Percentiles rank a stretch among this genome's conserved stretches.
These are phyloP conservation scores for Biscogniauxia marginata DNA, from an alignment of 2,329 filamentous ascomycete genomes.

Conservation along the genomic window DNA sequence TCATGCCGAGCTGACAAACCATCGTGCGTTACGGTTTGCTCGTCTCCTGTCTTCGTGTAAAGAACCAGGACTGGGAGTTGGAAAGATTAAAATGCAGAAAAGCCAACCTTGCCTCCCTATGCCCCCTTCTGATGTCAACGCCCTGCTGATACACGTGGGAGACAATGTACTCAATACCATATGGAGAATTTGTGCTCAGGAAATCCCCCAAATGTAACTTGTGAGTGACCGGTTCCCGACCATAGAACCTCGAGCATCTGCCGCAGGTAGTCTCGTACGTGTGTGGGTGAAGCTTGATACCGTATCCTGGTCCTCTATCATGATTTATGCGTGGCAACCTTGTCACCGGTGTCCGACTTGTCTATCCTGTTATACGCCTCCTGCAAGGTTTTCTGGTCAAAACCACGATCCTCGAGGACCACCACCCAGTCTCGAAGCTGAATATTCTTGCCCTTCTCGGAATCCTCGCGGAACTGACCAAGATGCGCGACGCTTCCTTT, in stretches of 20 bases:
- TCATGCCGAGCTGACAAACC: neutral
- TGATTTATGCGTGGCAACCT: conserved; percentile 18
- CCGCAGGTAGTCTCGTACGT: neutral
- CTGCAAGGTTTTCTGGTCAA: conserved; percentile 62
- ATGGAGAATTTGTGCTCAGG: conserved; percentile 12
- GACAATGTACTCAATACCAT: conserved; percentile 27
- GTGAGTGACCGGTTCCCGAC: neutral
- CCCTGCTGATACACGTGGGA: conserved; percentile 27
- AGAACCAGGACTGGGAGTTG: conserved; percentile 7
- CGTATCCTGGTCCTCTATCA: neutral
- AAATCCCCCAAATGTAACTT: neutral
- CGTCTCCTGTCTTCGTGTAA: neutral
- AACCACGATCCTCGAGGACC: conserved; percentile 76
- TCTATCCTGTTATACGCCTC: conserved; percentile 55
- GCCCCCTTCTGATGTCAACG: conserved; percentile 27
- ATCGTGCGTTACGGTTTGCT: neutral
- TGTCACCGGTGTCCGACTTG: conserved; percentile 38
- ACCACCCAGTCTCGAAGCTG: conserved; percentile 81
- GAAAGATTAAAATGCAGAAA: conserved; percentile 20
- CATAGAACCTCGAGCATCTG: neutral
- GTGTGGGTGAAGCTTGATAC: neutral
- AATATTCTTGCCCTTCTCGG: conserved; percentile 72
- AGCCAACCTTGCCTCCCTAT: conserved; percentile 22
- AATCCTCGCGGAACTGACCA: conserved; percentile 77
- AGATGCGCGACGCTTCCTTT: conserved; percentile 61